Base-by-base conservation (phyloP, 1,139 yeast genomes). In the Magnusiomyces magnusii region DNA sequence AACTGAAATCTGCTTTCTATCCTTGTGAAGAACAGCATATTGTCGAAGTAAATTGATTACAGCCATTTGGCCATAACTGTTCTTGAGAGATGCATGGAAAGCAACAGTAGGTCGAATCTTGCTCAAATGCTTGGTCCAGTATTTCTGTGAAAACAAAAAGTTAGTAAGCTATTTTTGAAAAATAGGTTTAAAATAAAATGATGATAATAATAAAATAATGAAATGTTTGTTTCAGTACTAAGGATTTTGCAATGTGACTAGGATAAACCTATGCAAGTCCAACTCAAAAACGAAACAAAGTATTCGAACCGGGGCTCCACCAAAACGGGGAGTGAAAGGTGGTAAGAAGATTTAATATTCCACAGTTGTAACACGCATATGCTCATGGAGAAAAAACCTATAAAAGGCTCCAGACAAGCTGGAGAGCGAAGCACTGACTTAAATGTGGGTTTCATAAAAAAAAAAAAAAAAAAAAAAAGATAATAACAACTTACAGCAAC, bases 31-130 rank as follows among this genome's bases (percentile, higher is more conserved):
- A 44, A 90, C 80, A 5, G 97, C 87, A 69, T 92, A 93, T 76
- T 93, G 99, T 73, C 99, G 85, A 67, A 93, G 78, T 61, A 93
- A 79, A 75, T 92, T 97, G 70, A 93, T 93, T 70, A 93, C 79
- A 41, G 97, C 89, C 67, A 99, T 99, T 72, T 93, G 93, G 76
- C 99, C 99, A 71, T 93, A 93, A 0, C 98, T 91, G 73, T 93
- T 93, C 65, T 95, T 93, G 67, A 93, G 93, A 2, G 98, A 91
- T 2, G 99, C 98, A 74, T 93, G 99, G 79, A 93, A 93, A 63
- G 99, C 49, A 21, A 21, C 49, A 21, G 49, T 44, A 44, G 24
- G 27, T 9, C 27, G 27, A 27, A 3, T 44, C 49, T 44, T 44
- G 27, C 27, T 23, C 7, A 44, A 23, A 44, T 23, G n/a, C 5